Evolutionary conservation across 2,329 filamentous ascomycete genomes (phyloP), one percentile per base, ranked within the genome.

Genomic region (Apiospora saccharicola): DNA sequence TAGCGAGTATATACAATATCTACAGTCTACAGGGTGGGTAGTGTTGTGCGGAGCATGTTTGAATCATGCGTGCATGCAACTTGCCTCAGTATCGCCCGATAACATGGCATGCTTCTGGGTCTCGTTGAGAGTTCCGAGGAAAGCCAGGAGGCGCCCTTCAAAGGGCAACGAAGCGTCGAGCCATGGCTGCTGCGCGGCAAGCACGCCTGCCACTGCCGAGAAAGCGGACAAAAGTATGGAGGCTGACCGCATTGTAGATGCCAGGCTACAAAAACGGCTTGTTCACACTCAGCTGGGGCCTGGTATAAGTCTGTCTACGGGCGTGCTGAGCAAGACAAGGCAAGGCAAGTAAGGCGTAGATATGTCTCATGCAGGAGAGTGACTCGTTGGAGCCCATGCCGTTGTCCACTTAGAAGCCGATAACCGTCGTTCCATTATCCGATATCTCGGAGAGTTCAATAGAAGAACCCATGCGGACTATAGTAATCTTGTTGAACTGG

Each of bases 41-140:
- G 37, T 10, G 1, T 10, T 41, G 7, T 41, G 6, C 37, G 37
- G 7, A 10, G 7, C 8, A 41, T 41, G 6, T 1, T n/a, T 49
- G 19, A 57, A 7, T 13, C 3, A 53, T 1, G 14, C 46, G 49
- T n/a, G 12, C 8, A 24, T 41, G 12, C n/a, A 19, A 19, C 69
- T 64, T 70, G 46, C 69, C 37, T 61, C 69, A 8, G 69, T 70
- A 34, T 70, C 69, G 4, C 69, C 69, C 37, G 57, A 43, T 3
- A 70, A 34, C 69, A 70, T 70, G 53, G 49, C 69, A 67, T 61
- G 46, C 10, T 70, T 70, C 6, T 70, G 69, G 0, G 69, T 70
- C 13, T 70, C 69, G 37, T 70, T 70, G 1, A 70, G 51, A 51
- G 57, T 51, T 14, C 37, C 51, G 3, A 71, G 53, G 57, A 68